Conservation (phyloP, 768 basidiomycete genomes). For the Lentinula sp. region DNA sequence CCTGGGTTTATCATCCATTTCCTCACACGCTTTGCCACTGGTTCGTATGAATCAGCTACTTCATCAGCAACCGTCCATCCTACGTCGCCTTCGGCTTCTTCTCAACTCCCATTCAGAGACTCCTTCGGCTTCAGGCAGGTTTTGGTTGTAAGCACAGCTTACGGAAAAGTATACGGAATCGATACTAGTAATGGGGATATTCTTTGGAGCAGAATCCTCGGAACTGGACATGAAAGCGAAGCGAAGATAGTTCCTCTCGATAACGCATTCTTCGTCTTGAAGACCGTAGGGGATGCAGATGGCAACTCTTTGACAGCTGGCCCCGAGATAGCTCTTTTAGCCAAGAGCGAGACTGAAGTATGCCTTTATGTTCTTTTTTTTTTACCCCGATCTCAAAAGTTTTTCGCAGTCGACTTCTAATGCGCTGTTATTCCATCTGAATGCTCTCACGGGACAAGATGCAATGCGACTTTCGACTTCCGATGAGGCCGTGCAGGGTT, state of each 20-base stretch:
- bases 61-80: conserved; percentile 23
- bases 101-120: conserved; percentile 47
- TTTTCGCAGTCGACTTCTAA: conserved; percentile 39
- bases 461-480: conserved; percentile 22
- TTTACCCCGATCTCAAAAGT: conserved; percentile 1
- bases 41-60: conserved; percentile 51
- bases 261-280: conserved; percentile 51
- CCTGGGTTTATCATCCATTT: conserved; percentile 67
- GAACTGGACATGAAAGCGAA: conserved; percentile 55
- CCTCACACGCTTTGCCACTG: conserved; percentile 62
- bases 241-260: conserved; percentile 46
- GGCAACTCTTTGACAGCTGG: conserved; percentile 14
- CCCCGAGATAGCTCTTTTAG: conserved; percentile 57
- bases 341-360: conserved; percentile 56
- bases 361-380: conserved; percentile 15
- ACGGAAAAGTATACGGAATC: conserved; percentile 76
- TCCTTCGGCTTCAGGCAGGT: conserved; percentile 85
- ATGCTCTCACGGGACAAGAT: conserved; percentile 77
- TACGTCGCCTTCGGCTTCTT: conserved; percentile 23
- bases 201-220: conserved; percentile 76
- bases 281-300: conserved; percentile 39
- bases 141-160: conserved; percentile 61
- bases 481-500: conserved; percentile 44
- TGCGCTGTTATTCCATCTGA: conserved; percentile 71
- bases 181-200: conserved; percentile 75